Evolutionary conservation across 1,284 basidiomycete genomes (phyloP), one percentile per base, ranked within the genome.

Genomic region (Fomitopsis palustris): DNA sequence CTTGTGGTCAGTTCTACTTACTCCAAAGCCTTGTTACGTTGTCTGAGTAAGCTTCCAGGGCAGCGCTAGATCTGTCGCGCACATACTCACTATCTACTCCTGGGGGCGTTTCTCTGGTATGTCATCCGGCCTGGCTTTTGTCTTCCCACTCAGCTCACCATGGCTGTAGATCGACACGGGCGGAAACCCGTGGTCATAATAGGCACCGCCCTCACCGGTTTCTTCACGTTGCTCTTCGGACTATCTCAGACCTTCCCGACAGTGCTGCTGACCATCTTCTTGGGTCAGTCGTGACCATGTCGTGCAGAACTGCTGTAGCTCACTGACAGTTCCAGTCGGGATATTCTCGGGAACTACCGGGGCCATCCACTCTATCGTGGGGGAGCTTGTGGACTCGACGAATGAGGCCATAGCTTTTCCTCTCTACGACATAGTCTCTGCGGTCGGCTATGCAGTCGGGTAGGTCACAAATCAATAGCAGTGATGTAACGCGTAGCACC

Each of bases 371-470:
- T 84, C 83, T 0, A 76, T 83, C 1, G 75, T 88, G 0, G 81
- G 84, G 9, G 87, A 90, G 69, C 76, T 90, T n/a, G 85, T 85
- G 2, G 84, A 90, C 65, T 69, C 79, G 10, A 82, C 81, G 4
- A 89, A 90, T 59, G 81, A 87, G 67, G 80, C 81, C 1, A 67
- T 76, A 41, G 84, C 83, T 0, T 85, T 86, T 63, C 85, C 88
- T 2, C 75, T 88, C 9, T 87, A 84, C 61, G 81, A 82, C 39
- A 71, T 88, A 23, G 78, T 80, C 27, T 87, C 81, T 74, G 85
- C 86, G 1, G 61, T 87, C 2, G 87, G 87, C 23, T 74, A 78
- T 25, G 81, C 87, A 42, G 71, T 87, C 19, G 86, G 86, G 84
- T 86, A 61, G 9, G 39, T 27, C 23, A 4, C 35, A 21, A 21